Evolutionary conservation across 208 protist species (phyloP).

Genomic region (Leishmania martiniquensis): DNA sequence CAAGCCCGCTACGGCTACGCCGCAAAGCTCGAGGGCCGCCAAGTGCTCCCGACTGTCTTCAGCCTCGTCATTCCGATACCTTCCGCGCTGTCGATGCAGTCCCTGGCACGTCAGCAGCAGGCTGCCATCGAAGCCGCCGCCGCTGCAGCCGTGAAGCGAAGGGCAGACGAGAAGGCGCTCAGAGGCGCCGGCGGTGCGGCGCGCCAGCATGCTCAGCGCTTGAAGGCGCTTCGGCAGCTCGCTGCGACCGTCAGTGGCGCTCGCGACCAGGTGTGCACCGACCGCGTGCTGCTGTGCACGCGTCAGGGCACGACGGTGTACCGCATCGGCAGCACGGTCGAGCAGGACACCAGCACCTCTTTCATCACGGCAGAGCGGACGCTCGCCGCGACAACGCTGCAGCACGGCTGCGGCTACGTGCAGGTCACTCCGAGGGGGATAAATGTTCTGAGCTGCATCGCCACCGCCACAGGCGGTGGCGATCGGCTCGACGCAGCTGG

Average conservation of each 20-base stretch:
- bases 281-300: slow-evolving; percentile 67
- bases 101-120: slow-evolving; percentile 49
- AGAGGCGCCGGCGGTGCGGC: slow-evolving; percentile 7
- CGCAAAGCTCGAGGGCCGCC: slow-evolving; percentile 50
- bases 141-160: slow-evolving; percentile 8
- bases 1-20: slow-evolving; percentile 83
- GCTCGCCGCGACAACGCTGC: slow-evolving; percentile 68
- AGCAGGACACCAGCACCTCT: slow-evolving; percentile 54
- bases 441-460: slow-evolving; percentile 34
- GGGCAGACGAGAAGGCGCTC: neutral
- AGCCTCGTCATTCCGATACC: slow-evolving; percentile 45
- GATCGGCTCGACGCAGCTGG: neutral
- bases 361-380: slow-evolving; percentile 78
- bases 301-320: slow-evolving; percentile 63
- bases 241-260: slow-evolving; percentile 23
- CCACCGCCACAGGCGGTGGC: neutral
- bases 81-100: slow-evolving; percentile 57
- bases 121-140: slow-evolving; percentile 35
- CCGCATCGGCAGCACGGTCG: slow-evolving; percentile 50
- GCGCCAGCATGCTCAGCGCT: slow-evolving; percentile 27
- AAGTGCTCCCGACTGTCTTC: slow-evolving; percentile 54
- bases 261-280: slow-evolving; percentile 31
- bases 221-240: slow-evolving; percentile 35
- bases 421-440: slow-evolving; percentile 77
- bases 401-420: slow-evolving; percentile 70